A percentile compares a stretch with the other conserved stretches of the same genome.
Conservation (phyloP, 192 early-diverging fungal species). For the Mortierella antarctica region DNA sequence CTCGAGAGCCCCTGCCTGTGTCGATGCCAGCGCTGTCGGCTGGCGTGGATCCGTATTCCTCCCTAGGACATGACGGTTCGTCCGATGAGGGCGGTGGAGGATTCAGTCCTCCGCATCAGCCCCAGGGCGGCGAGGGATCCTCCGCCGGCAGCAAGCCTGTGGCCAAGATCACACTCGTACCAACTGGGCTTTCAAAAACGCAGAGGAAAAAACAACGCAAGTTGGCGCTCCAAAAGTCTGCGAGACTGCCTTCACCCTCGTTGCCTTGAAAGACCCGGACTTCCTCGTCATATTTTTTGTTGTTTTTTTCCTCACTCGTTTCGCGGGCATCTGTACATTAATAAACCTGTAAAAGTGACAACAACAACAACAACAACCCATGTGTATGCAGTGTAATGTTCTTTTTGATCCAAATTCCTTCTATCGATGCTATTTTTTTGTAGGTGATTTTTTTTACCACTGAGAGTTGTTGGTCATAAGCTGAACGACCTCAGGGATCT, state of each 20-base stretch:
- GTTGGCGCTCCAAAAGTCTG: neutral
- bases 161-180: slow-evolving; percentile 11
- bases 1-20: too few species aligned
- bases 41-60: too few species aligned
- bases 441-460: slow-evolving; percentile 14
- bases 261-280: too few species aligned
- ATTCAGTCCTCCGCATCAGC: neutral
- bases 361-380: too few species aligned
- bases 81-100: too few species aligned
- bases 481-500: slow-evolving; percentile 64
- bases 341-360: too few species aligned
- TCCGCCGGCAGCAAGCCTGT: neutral
- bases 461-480: slow-evolving; percentile 59
- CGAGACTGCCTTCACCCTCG: too few species aligned
- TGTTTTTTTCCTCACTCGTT: too few species aligned
- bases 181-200: slow-evolving; percentile 6
- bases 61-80: too few species aligned
- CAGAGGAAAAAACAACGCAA: slow-evolving; percentile 15
- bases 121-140: neutral
- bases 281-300: too few species aligned
- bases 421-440: neutral
- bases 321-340: too few species aligned
- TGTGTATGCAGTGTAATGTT: neutral
- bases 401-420: neutral
- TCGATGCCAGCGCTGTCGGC: too few species aligned